These are phyloP conservation scores for Lenwebbia sp. DNA, from an alignment of 345 rosid genomes.

Conservation along the genomic window DNA sequence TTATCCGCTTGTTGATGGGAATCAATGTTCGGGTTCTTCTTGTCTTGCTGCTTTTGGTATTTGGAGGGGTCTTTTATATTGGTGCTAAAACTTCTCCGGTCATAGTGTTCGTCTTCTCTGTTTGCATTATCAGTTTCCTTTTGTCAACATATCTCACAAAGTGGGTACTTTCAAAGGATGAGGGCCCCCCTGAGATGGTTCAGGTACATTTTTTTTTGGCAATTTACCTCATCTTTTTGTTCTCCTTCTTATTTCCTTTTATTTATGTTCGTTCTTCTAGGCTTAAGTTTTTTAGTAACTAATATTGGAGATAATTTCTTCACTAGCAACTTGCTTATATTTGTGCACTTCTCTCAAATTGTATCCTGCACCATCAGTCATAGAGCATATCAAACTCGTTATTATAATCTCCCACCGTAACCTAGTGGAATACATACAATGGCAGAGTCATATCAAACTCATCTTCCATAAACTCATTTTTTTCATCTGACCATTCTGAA, in stretches of 20 bases:
- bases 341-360: neutral
- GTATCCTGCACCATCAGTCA: neutral
- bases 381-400: neutral
- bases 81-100: constrained; percentile 92
- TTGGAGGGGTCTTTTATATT: constrained; percentile 67
- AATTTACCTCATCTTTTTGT: neutral
- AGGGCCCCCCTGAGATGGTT: constrained; percentile 97
- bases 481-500: neutral
- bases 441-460: neutral
- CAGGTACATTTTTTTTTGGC: constrained; percentile 38
- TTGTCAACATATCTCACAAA: constrained; percentile 67
- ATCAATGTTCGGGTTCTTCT: constrained; percentile 73
- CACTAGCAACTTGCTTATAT: neutral
- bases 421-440: neutral
- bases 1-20: constrained; percentile 70
- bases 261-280: neutral
- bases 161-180: constrained; percentile 98
- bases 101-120: constrained; percentile 79
- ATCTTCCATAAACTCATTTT: neutral
- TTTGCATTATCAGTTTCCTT: constrained; percentile 80
- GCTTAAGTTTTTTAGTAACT: neutral
- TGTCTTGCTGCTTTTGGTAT: constrained; percentile 50
- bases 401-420: neutral
- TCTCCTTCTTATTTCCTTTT: neutral
- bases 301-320: neutral